phyloP scores from a whole-genome alignment of 1,139 yeast species.

The Yarrowia galli region DNA sequence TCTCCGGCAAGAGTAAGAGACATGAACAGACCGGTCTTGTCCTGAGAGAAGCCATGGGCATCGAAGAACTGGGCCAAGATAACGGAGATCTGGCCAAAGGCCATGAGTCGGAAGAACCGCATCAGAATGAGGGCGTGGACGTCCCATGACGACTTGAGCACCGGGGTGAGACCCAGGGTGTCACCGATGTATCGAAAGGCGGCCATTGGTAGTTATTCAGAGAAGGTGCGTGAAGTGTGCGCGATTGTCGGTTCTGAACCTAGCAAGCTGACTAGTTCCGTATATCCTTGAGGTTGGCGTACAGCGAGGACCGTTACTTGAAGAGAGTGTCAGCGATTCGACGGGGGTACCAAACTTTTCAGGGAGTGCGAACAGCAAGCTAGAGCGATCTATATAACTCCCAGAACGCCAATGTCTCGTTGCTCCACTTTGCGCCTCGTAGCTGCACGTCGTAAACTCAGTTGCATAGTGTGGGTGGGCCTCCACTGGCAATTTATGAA shows the following conservation, averaged over 20 bases:
- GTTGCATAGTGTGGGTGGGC: constrained; percentile 12
- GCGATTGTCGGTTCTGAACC: background rate
- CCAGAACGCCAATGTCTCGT: background rate
- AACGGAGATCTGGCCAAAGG: constrained; percentile 85
- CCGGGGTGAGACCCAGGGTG: constrained; percentile 40
- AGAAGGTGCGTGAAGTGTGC: background rate
- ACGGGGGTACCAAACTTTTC: background rate
- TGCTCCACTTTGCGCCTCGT: constrained; percentile 3
- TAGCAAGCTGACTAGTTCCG: background rate
- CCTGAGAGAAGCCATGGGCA: constrained; percentile 62
- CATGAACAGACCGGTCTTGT: constrained; percentile 80
- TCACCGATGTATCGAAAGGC: constrained; percentile 21
- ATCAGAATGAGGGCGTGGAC: constrained; percentile 72
- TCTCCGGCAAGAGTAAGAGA: constrained; percentile 83
- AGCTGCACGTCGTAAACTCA: constrained; percentile 21
- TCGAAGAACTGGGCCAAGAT: constrained; percentile 74
- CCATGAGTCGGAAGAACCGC: constrained; percentile 73
- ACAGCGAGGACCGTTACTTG: background rate
- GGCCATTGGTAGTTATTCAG: background rate
- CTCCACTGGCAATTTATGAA: background rate
- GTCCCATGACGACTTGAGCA: constrained; percentile 52
- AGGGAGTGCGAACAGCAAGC: background rate
- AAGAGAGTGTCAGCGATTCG: background rate
- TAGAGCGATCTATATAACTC: constrained; percentile 22
- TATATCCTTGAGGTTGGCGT: background rate